These are phyloP conservation scores for Pythium insidiosum DNA, from an alignment of 352 stramenopile species.

Conservation along the genomic window DNA sequence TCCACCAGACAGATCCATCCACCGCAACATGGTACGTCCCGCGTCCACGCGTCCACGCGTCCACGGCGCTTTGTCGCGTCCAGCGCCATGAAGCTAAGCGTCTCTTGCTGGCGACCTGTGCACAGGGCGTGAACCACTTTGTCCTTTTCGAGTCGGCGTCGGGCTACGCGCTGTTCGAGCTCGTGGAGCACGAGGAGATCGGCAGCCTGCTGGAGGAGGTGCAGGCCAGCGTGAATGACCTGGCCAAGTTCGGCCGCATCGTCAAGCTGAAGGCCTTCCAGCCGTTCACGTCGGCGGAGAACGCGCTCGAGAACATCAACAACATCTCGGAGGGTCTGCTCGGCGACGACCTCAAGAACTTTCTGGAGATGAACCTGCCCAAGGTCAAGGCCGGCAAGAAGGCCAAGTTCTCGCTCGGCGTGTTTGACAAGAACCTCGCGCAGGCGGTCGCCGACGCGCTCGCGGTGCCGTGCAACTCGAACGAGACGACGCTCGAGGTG, in stretches of 20 bases:
- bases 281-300: conserved; percentile 98
- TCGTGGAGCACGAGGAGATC: conserved; percentile 98
- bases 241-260: conserved; percentile 93
- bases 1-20: too few relatives aligned
- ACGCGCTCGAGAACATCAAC: conserved; percentile 99
- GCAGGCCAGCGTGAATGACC: conserved; percentile 90
- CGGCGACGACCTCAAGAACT: conserved; percentile 94
- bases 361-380: conserved; percentile 99
- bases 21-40: too few relatives aligned
- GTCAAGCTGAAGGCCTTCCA: conserved; percentile 99
- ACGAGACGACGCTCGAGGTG: conserved; percentile 97
- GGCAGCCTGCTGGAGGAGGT: conserved; percentile 80
- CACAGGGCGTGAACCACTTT: conserved; percentile 66
- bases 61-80: neutral
- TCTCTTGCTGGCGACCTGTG: neutral
- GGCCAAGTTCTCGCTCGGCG: conserved; percentile 83
- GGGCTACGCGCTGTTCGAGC: conserved; percentile 98
- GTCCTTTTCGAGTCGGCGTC: conserved; percentile 97
- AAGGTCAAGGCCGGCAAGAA: conserved; percentile 93
- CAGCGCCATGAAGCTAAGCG: neutral
- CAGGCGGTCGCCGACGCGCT: conserved; percentile 95
- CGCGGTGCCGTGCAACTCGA: conserved; percentile 92
- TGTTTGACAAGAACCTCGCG: conserved; percentile 92
- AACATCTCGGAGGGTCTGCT: conserved; percentile 94
- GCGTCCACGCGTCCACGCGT: too few relatives aligned